phyloP scores from a whole-genome alignment of 176 grass and related monocot species.

The Oryza glumipatula region DNA sequence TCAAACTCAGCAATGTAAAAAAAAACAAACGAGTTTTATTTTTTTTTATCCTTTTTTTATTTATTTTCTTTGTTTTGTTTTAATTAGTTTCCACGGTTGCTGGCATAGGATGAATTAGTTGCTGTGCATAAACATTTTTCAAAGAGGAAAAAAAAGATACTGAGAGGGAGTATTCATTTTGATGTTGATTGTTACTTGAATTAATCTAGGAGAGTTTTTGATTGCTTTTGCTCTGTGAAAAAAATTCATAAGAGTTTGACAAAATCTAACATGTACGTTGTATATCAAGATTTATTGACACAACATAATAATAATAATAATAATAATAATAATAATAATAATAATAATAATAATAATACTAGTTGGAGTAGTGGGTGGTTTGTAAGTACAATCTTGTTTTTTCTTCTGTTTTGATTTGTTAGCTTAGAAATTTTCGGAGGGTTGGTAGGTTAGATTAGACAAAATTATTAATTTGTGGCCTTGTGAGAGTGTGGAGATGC shows the following conservation, averaged over 20 bases:
- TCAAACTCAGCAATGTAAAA: slow-evolving; percentile 42
- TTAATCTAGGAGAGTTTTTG: slow-evolving; percentile 1
- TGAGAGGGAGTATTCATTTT: not conserved
- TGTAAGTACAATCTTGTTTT: slow-evolving; percentile 38
- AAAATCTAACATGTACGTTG: slow-evolving; percentile 15
- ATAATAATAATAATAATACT: not conserved
- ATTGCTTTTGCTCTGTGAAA: not conserved
- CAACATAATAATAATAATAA: not conserved
- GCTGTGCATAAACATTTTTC: slow-evolving; percentile 45
- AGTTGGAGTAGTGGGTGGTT: slow-evolving; percentile 24
- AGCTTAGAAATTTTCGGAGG: slow-evolving; percentile 15
- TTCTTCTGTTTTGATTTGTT: slow-evolving; percentile 1
- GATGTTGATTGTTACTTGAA: slow-evolving; percentile 29
- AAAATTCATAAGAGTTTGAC: slow-evolving; percentile 26
- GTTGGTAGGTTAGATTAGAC: slow-evolving; percentile 30
- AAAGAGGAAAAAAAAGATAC: slow-evolving; percentile 8
- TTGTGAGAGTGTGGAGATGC: slow-evolving; percentile 11
- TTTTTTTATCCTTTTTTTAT: not conserved
- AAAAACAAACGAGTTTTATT: not conserved
- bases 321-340: not conserved
- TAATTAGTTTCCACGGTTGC: not conserved
- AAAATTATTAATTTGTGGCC: not conserved
- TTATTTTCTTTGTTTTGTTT: not conserved
- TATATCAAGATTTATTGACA: slow-evolving; percentile 21
- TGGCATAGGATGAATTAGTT: slow-evolving; percentile 39